Conservation (phyloP, 805 yeast genomes). For the Pichia occidentalis region DNA sequence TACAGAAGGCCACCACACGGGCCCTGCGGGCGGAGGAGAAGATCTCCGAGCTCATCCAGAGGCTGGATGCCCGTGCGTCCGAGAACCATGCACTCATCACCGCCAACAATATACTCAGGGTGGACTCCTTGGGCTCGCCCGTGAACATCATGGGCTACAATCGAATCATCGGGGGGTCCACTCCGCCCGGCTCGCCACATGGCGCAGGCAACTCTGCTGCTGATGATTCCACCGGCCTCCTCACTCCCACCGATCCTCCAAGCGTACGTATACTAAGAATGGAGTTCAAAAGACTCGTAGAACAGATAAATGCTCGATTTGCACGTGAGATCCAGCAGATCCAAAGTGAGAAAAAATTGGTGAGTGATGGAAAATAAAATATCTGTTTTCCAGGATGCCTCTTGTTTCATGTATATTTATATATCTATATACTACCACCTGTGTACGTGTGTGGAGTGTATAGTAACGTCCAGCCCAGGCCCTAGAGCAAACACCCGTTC, state of each 20-base stretch:
- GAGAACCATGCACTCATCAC: conserved; percentile 38
- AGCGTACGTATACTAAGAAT: conserved; percentile 50
- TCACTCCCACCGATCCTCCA: background rate
- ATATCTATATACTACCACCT: no score
- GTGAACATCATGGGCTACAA: background rate
- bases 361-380: no score
- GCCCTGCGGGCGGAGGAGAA: conserved; percentile 32
- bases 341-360: conserved; percentile 32
- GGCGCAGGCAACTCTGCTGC: background rate
- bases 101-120: conserved; percentile 37
- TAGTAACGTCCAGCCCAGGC: background rate
- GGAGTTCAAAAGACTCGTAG: conserved; percentile 62
- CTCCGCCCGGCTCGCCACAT: background rate
- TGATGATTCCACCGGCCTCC: background rate
- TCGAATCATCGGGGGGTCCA: background rate
- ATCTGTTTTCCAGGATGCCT: no score
- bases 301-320: conserved; percentile 54
- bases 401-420: no score
- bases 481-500: no score
- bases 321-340: conserved; percentile 44
- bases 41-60: conserved; percentile 28
- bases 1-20: conserved; percentile 33
- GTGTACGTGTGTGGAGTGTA: no score
- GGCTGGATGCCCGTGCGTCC: conserved; percentile 30
- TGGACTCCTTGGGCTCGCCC: conserved; percentile 37